Conservation (phyloP, 2,329 filamentous ascomycete species). For the Calycina marina region DNA sequence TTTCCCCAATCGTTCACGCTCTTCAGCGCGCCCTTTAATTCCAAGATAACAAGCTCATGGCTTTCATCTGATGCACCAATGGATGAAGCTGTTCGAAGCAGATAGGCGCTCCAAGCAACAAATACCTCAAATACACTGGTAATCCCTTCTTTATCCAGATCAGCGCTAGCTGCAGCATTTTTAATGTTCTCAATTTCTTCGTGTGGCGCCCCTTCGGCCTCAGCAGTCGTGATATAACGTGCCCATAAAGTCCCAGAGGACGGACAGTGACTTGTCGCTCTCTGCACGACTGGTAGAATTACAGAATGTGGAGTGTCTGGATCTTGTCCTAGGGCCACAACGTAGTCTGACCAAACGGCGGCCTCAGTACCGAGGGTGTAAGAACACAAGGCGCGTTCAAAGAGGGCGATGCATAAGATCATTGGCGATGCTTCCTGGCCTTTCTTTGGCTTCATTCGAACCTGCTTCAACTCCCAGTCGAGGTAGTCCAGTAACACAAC, state of each 20-base stretch:
- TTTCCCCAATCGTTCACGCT: slow-evolving; percentile 67
- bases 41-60: slow-evolving; percentile 78
- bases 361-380: slow-evolving; percentile 53
- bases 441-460: slow-evolving; percentile 36
- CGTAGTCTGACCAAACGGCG: slow-evolving; percentile 67
- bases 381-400: slow-evolving; percentile 58
- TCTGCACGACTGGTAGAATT: slow-evolving; percentile 58
- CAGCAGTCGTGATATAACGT: slow-evolving; percentile 71
- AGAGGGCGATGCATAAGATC: slow-evolving; percentile 49
- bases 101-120: slow-evolving; percentile 84
- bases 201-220: slow-evolving; percentile 63
- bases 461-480: slow-evolving; percentile 64
- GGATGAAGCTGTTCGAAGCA: slow-evolving; percentile 72
- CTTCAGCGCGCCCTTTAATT: slow-evolving; percentile 72
- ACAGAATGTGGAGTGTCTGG: slow-evolving; percentile 27
- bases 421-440: slow-evolving; percentile 30
- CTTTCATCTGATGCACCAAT: slow-evolving; percentile 65
- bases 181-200: slow-evolving; percentile 79
- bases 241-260: slow-evolving; percentile 90
- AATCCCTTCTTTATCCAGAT: slow-evolving; percentile 76
- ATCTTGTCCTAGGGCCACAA: slow-evolving; percentile 16
- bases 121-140: slow-evolving; percentile 83
- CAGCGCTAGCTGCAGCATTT: slow-evolving; percentile 74
- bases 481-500: slow-evolving; percentile 52
- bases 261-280: slow-evolving; percentile 80